These are phyloP conservation scores for Ophiocordyceps camponoti-saundersi DNA, from an alignment of 2,329 filamentous ascomycete genomes.

Conservation along the genomic window DNA sequence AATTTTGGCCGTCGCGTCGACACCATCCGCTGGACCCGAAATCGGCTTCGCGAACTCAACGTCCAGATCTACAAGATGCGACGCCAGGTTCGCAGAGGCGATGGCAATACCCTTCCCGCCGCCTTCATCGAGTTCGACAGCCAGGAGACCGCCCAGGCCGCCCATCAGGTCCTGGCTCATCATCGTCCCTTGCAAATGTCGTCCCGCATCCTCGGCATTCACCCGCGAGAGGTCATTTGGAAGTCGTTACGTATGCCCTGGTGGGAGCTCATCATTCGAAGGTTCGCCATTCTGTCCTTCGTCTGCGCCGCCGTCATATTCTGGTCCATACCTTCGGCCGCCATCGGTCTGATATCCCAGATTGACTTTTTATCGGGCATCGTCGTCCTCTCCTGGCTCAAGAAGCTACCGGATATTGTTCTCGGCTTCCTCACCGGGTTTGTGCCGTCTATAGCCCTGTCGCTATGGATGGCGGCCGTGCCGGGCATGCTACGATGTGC, in stretches of 20 bases:
- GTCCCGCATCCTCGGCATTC: constrained; percentile 68
- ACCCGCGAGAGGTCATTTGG: constrained; percentile 78
- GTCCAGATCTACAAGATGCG: constrained; percentile 43
- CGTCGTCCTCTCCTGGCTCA: constrained; percentile 59
- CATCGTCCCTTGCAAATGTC: constrained; percentile 78
- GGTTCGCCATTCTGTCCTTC: constrained; percentile 52
- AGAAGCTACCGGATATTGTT: constrained; percentile 50
- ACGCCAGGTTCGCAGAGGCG: constrained; percentile 54
- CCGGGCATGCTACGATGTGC: constrained; percentile 57
- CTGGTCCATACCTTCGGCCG: constrained; percentile 60
- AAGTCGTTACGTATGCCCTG: constrained; percentile 65
- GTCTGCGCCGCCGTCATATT: constrained; percentile 70
- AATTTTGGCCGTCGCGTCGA: constrained; percentile 79
- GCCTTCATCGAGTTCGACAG: constrained; percentile 83
- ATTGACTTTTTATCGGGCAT: constrained; percentile 51
- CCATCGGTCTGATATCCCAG: constrained; percentile 78
- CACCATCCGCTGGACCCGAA: constrained; percentile 78
- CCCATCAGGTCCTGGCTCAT: constrained; percentile 74
- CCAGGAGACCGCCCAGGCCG: constrained; percentile 70
- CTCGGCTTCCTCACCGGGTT: constrained; percentile 74
- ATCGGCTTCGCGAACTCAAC: constrained; percentile 22
- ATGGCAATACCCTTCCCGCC: constrained; percentile 50
- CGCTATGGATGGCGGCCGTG: constrained; percentile 73
- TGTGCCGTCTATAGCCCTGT: constrained; percentile 60
- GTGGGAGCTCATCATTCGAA: constrained; percentile 68